These are phyloP conservation scores for Debaryomyces robertsiae DNA, from an alignment of 1,139 yeast genomes.

Conservation along the genomic window DNA sequence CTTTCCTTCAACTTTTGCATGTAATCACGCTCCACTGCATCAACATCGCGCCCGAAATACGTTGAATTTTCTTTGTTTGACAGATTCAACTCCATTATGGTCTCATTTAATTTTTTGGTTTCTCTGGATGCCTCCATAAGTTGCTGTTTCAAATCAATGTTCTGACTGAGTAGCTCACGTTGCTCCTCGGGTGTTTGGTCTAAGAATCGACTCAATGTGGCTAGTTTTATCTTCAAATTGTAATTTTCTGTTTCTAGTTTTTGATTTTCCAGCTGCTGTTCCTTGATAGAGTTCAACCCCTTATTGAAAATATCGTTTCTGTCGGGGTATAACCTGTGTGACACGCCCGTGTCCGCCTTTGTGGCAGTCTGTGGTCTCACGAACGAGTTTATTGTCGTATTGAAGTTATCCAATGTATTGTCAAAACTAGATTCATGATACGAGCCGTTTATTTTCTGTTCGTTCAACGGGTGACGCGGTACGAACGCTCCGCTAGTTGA, in stretches of 20 bases:
- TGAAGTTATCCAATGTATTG: conserved; percentile 31
- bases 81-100: conserved; percentile 16
- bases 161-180: conserved; percentile 38
- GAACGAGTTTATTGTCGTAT: conserved; percentile 16
- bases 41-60: conserved; percentile 13
- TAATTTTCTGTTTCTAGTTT: conserved; percentile 61
- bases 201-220: conserved; percentile 53
- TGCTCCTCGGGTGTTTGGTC: conserved; percentile 49
- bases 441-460: conserved; percentile 3
- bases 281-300: conserved; percentile 45
- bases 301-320: conserved; percentile 21
- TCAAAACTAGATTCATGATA: conserved; percentile 35
- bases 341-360: neutral
- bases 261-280: conserved; percentile 54
- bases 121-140: conserved; percentile 26
- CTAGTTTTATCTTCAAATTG: conserved; percentile 59
- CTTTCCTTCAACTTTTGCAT: conserved; percentile 18
- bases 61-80: conserved; percentile 21
- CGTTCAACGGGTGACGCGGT: neutral
- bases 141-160: conserved; percentile 44
- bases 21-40: conserved; percentile 16
- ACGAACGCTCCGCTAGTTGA: neutral
- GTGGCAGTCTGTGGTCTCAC: conserved; percentile 11
- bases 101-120: conserved; percentile 18
- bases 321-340: conserved; percentile 6